phyloP scores from a whole-genome alignment of 768 basidiomycete species.

The Boletus reticulatus region DNA sequence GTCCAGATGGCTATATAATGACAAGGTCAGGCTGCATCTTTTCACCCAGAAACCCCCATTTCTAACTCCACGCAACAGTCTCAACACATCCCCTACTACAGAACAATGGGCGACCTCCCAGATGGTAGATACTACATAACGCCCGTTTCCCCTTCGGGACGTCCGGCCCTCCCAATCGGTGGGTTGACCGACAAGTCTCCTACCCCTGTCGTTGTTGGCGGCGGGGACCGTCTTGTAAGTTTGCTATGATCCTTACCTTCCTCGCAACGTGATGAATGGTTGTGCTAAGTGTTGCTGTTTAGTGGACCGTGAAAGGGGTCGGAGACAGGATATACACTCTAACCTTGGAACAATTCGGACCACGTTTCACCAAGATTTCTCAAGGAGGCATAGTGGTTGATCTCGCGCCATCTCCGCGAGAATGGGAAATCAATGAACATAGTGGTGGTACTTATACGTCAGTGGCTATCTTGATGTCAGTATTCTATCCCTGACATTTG shows the following conservation, averaged over 20 bases:
- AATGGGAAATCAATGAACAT: not conserved
- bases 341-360: not conserved
- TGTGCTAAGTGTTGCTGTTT: not conserved
- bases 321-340: not conserved
- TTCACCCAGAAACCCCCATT: not conserved
- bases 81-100: not conserved
- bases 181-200: not conserved
- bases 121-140: not conserved
- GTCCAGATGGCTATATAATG: not conserved
- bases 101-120: not conserved
- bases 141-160: not conserved
- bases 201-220: not conserved
- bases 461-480: not conserved
- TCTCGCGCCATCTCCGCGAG: not conserved
- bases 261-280: too few species aligned
- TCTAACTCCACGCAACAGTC: not conserved
- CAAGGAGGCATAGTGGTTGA: not conserved
- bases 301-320: not conserved
- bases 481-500: not conserved
- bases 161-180: not conserved
- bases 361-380: not conserved
- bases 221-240: not conserved
- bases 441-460: not conserved
- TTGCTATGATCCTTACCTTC: not conserved
- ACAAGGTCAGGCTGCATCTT: not conserved